Evolutionary conservation across 192 early-diverging fungal species (phyloP), one percentile per base, ranked within the genome.

Genomic region (Paraglomus brasilianum): DNA sequence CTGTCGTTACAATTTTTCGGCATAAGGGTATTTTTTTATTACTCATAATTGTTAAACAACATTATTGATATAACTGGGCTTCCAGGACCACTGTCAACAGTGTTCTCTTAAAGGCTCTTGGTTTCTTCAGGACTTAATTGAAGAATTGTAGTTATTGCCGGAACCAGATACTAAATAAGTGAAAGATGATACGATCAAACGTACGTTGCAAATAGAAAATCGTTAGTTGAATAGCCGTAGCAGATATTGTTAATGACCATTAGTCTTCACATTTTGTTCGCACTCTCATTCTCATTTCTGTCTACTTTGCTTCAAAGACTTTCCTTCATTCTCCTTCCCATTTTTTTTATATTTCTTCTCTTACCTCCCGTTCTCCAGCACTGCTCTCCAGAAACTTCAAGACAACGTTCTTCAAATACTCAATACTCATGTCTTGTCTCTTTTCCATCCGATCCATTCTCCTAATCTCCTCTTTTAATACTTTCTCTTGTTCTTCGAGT

Each of bases 401-500:
- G 10, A 88, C 79, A 47, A 90, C 84, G 66, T 90, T 90, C 57
- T 90, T 90, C 45, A 90, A 73, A 62, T 90, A 90, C 64, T 87
- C 86, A 14, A 84, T 80, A 73, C 81, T 90, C 24, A 90, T 72
- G 42, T 88, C 81, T 52, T 88, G 81, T 36, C 86, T 79, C 47
- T 81, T 82, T 47, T 90, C 88, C 11, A 83, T 69, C 5, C 81
- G 56, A 64, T 88, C 87, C 42, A 83, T 55, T 57, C 81, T 86
- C n/a, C 87, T 77, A 47, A 87, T 74, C 47, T 86, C 81, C 66
- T 86, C 85, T 52, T 83, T 84, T 15, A 86, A 74, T 9, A 84
- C 85, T 74, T 85, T 85, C 69, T 85, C 84, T 74, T 87, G 82
- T 15, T 77, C 73, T 1, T 74, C 59, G 43, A 85, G 56, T 19